These are phyloP conservation scores for Aristolochia fimbriata DNA, from an alignment of 164 flowering plant species.

Conservation along the genomic window DNA sequence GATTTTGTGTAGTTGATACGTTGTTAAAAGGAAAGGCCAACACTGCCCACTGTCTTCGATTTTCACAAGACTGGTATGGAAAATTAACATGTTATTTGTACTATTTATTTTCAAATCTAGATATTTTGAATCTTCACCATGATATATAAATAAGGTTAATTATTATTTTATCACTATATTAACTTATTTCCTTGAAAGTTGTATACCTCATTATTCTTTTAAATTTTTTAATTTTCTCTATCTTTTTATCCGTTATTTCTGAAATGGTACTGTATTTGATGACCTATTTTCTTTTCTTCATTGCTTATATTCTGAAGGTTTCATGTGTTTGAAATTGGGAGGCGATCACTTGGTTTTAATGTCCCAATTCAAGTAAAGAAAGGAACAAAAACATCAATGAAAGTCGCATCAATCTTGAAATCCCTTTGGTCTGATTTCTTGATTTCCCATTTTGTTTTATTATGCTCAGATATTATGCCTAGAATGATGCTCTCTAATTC, in stretches of 20 bases:
- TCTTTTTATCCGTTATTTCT: background rate
- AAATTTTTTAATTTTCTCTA: too few species aligned
- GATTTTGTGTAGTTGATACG: constrained; percentile 54
- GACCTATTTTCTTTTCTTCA: background rate
- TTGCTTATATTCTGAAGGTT: constrained; percentile 34
- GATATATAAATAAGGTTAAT: too few species aligned
- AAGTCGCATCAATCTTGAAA: constrained; percentile 5
- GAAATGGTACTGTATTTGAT: background rate
- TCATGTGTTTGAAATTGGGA: constrained; percentile 86
- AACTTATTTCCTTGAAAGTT: too few species aligned
- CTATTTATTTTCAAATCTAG: background rate
- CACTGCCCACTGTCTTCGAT: constrained; percentile 90
- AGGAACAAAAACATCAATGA: constrained; percentile 59
- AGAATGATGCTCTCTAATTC: too few species aligned
- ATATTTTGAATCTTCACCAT: too few species aligned
- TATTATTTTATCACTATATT: too few species aligned
- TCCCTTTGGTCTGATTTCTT: too few species aligned
- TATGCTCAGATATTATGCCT: too few species aligned
- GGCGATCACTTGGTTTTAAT: constrained; percentile 68
- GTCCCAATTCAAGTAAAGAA: constrained; percentile 67
- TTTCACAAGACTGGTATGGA: constrained; percentile 91
- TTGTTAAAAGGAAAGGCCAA: constrained; percentile 78
- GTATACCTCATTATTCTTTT: too few species aligned
- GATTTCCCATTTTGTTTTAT: too few species aligned
- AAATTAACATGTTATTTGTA: background rate